Evolutionary conservation across 345 rosid genomes (phyloP).

Genomic region (Carallia pectinifolia): DNA sequence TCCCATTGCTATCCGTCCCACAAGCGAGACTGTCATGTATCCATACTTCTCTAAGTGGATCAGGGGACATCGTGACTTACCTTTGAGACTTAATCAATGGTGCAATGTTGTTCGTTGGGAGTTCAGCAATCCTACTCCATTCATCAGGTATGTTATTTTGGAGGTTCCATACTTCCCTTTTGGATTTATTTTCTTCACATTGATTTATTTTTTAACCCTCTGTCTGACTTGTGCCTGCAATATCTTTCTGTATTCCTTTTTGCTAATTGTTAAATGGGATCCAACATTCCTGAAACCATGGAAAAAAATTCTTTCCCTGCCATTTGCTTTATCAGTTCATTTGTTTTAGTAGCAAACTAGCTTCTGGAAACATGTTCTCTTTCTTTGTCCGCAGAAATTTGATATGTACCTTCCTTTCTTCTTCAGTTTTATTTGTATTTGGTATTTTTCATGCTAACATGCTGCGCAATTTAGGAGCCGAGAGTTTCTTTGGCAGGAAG

Average conservation of each 20-base stretch:
- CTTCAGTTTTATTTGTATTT: background rate
- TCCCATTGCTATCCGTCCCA: slow-evolving; percentile 91
- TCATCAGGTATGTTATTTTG: slow-evolving; percentile 66
- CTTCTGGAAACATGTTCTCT: background rate
- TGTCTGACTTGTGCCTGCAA: background rate
- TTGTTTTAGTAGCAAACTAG: too few species aligned
- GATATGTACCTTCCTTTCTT: background rate
- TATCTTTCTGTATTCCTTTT: too few species aligned
- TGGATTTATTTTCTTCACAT: background rate
- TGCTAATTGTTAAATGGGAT: too few species aligned
- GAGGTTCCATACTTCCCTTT: background rate
- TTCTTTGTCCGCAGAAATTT: background rate
- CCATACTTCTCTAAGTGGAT: slow-evolving; percentile 98
- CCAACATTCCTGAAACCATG: too few species aligned
- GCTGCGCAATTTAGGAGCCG: slow-evolving; percentile 60
- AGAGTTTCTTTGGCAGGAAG: slow-evolving; percentile 99
- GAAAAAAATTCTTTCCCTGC: too few species aligned
- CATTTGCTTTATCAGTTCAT: too few species aligned
- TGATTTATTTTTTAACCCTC: background rate
- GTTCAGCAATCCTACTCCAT: slow-evolving; percentile 97
- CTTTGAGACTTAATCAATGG: slow-evolving; percentile 94
- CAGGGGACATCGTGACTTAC: slow-evolving; percentile 94
- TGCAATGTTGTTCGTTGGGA: slow-evolving; percentile 99
- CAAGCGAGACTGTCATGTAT: slow-evolving; percentile 98
- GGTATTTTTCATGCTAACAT: background rate